phyloP scores from a whole-genome alignment of 352 stramenopile species.

The Halophytophthora batemanensis region DNA sequence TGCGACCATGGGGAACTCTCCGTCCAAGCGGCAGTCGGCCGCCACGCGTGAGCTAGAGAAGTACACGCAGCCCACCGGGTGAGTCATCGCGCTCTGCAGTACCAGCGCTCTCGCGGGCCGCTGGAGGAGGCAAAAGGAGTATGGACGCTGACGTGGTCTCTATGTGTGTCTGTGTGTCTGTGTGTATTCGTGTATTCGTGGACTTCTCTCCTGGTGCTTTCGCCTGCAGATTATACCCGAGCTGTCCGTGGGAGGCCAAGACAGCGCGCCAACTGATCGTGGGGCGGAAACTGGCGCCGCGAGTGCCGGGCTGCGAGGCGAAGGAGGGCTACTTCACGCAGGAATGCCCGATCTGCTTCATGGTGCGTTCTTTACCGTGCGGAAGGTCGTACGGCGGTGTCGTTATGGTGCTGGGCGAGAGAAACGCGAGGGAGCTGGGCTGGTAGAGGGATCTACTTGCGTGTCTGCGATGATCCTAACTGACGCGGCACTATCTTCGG shows the following conservation, averaged over 20 bases:
- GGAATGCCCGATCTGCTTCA: constrained; percentile 85
- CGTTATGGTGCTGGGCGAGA: too few species aligned
- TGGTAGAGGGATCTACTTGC: not conserved
- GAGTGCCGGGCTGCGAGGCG: constrained; percentile 58
- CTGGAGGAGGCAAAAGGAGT: too few species aligned
- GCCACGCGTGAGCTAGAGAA: constrained; percentile 62
- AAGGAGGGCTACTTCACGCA: constrained; percentile 63
- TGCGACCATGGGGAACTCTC: constrained; percentile 63
- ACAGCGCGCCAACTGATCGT: constrained; percentile 59
- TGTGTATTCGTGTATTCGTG: too few species aligned
- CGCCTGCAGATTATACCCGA: constrained; percentile 66
- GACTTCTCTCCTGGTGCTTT: too few species aligned
- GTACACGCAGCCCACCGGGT: constrained; percentile 64
- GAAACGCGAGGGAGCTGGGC: constrained; percentile 31
- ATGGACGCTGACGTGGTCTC: too few species aligned
- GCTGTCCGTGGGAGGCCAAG: constrained; percentile 75
- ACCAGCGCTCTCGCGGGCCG: not conserved
- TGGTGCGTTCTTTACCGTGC: constrained; percentile 43
- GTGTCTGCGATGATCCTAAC: not conserved
- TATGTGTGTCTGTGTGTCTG: too few species aligned
- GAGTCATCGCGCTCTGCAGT: not conserved
- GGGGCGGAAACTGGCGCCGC: constrained; percentile 69
- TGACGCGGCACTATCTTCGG: constrained; percentile 9
- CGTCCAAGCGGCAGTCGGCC: constrained; percentile 44
- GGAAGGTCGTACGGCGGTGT: not conserved